Percentiles rank a stretch among this genome's conserved stretches.
These are phyloP conservation scores for Aspergillus unguis DNA, from an alignment of 2,329 filamentous ascomycete species.

Conservation along the genomic window DNA sequence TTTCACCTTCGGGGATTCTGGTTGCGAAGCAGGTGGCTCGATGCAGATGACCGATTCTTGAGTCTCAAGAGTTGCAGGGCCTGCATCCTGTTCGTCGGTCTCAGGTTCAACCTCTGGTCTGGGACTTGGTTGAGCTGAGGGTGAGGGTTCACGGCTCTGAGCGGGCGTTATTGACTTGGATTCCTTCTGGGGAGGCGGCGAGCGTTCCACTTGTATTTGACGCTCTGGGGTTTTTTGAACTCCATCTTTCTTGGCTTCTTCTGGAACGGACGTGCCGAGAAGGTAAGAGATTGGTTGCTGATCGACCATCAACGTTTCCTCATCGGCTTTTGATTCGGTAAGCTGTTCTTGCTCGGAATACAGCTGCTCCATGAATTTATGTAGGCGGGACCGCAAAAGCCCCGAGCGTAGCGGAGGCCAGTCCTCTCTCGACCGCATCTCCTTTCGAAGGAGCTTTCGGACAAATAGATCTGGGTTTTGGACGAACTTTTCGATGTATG, in stretches of 20 bases:
- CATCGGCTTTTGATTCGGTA: constrained; percentile 35
- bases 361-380: constrained; percentile 62
- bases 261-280: constrained; percentile 19
- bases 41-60: background rate
- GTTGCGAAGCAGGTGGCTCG: background rate
- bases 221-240: background rate
- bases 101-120: background rate
- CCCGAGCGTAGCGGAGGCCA: constrained; percentile 56
- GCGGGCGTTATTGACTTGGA: background rate
- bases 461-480: constrained; percentile 69
- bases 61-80: background rate
- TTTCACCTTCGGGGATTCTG: background rate
- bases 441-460: constrained; percentile 60
- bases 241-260: background rate
- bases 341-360: constrained; percentile 55
- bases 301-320: constrained; percentile 30
- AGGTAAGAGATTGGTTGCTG: constrained; percentile 31
- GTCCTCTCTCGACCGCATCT: constrained; percentile 56
- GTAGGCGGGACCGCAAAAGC: constrained; percentile 62
- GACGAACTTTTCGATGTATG: constrained; percentile 80
- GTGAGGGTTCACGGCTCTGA: background rate
- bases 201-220: background rate
- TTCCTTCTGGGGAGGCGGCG: background rate
- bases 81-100: background rate
- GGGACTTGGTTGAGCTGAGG: background rate